Conservation (phyloP, 1,284 basidiomycete genomes). For the Inonotus hispidus region DNA sequence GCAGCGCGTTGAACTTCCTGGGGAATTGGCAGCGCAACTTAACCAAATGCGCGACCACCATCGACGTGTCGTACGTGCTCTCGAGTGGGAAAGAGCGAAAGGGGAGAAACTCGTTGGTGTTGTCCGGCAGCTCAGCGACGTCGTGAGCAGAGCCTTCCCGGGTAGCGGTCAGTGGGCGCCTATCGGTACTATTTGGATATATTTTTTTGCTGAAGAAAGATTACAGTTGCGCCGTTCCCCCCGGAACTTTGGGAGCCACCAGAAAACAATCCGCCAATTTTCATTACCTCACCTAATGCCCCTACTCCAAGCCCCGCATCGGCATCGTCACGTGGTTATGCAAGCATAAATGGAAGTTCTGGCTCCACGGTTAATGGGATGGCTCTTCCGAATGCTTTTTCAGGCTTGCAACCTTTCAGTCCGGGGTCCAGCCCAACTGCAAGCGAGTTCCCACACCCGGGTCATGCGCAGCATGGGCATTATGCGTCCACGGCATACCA, state of each 20-base stretch:
- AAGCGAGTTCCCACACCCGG: slow-evolving; percentile 45
- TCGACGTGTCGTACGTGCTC: slow-evolving; percentile 44
- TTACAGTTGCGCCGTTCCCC: slow-evolving; percentile 41
- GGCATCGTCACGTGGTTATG: slow-evolving; percentile 24
- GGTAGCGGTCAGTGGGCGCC: slow-evolving; percentile 33
- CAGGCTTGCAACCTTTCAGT: slow-evolving; percentile 39
- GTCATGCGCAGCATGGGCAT: not conserved
- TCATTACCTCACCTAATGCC: slow-evolving; percentile 57
- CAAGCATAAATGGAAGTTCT: not conserved
- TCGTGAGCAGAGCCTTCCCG: slow-evolving; percentile 46
- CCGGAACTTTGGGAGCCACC: slow-evolving; percentile 50
- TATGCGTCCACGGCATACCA: slow-evolving; percentile 28
- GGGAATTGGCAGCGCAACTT: slow-evolving; percentile 69
- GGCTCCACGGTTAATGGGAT: slow-evolving; percentile 22
- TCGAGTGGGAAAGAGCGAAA: slow-evolving; percentile 46
- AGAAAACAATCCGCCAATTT: slow-evolving; percentile 58
- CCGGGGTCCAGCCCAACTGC: slow-evolving; percentile 62
- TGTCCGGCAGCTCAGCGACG: slow-evolving; percentile 50
- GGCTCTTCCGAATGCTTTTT: slow-evolving; percentile 25
- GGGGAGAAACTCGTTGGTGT: slow-evolving; percentile 34
- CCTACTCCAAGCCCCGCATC: slow-evolving; percentile 32
- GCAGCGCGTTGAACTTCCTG: slow-evolving; percentile 69
- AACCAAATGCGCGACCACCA: slow-evolving; percentile 66
- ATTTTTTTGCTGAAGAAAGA: not conserved
- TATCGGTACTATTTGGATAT: not conserved